Evolutionary conservation across 139 green algal genomes (phyloP).

Genomic region (Tetradesmus obliquus): DNA sequence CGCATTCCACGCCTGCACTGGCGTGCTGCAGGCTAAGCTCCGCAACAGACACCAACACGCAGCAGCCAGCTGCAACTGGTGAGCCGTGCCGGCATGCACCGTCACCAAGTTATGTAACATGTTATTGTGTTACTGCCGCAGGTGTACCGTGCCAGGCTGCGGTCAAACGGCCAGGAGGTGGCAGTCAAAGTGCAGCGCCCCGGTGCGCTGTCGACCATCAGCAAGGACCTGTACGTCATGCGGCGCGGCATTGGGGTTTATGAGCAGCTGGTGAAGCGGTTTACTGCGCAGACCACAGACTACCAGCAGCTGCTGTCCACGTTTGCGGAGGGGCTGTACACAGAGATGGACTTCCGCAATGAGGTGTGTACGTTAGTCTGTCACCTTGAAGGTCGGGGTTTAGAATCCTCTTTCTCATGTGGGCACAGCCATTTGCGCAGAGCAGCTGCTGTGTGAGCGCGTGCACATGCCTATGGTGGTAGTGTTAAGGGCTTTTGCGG

Average conservation of each 20-base stretch:
- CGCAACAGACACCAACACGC: too few species aligned
- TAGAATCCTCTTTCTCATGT: too few species aligned
- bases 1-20: too few species aligned
- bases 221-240: slow-evolving; percentile 85
- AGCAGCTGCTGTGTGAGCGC: not conserved
- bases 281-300: slow-evolving; percentile 88
- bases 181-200: slow-evolving; percentile 98
- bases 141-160: slow-evolving; percentile 88
- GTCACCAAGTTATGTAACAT: too few species aligned
- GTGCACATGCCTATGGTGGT: too few species aligned
- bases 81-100: too few species aligned
- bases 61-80: too few species aligned
- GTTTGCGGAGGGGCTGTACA: slow-evolving; percentile 89
- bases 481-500: too few species aligned
- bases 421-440: not conserved
- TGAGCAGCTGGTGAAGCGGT: slow-evolving; percentile 80
- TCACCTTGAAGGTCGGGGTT: not conserved
- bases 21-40: too few species aligned
- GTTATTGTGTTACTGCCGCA: slow-evolving; percentile 46
- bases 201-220: slow-evolving; percentile 83
- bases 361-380: slow-evolving; percentile 53
- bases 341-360: slow-evolving; percentile 95
- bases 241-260: slow-evolving; percentile 84
- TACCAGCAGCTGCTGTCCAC: slow-evolving; percentile 86
- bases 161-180: slow-evolving; percentile 82